A percentile compares a stretch with the other conserved stretches of the same genome.
phyloP scores from a whole-genome alignment of 1,284 basidiomycete species.

The Marasmius tenuissimus region DNA sequence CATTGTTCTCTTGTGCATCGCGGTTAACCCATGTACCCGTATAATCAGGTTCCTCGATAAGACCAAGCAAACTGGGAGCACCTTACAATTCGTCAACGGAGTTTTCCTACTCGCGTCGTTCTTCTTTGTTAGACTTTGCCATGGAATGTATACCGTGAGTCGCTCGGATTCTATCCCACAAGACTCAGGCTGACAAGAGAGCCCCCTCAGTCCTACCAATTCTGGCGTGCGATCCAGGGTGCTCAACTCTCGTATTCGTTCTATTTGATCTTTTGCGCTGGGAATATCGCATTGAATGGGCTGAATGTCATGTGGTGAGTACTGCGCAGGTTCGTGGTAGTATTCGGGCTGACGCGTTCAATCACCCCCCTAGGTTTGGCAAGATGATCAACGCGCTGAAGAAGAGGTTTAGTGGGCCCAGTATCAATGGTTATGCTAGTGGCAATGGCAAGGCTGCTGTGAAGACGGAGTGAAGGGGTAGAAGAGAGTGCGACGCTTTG shows the following conservation, averaged over 20 bases:
- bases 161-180: not conserved
- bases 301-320: slow-evolving; percentile 75
- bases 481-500: too few species aligned
- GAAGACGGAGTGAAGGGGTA: too few species aligned
- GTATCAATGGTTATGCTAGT: too few species aligned
- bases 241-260: slow-evolving; percentile 48
- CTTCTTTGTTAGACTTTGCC: slow-evolving; percentile 61
- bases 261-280: slow-evolving; percentile 47
- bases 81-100: slow-evolving; percentile 66
- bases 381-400: not conserved
- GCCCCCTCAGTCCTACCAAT: slow-evolving; percentile 54
- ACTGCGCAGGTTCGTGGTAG: not conserved
- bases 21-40: not conserved
- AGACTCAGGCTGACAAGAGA: not conserved
- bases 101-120: slow-evolving; percentile 60
- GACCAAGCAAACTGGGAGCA: slow-evolving; percentile 65
- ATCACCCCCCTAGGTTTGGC: not conserved
- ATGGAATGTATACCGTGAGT: slow-evolving; percentile 63
- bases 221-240: slow-evolving; percentile 50
- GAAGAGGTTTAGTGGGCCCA: not conserved
- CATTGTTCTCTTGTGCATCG: not conserved
- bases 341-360: not conserved
- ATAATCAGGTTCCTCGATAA: slow-evolving; percentile 53
- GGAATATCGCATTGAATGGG: slow-evolving; percentile 60
- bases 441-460: too few species aligned